Evolutionary conservation across 768 basidiomycete genomes (phyloP).

Genomic region (Phanerochaete carnosa): DNA sequence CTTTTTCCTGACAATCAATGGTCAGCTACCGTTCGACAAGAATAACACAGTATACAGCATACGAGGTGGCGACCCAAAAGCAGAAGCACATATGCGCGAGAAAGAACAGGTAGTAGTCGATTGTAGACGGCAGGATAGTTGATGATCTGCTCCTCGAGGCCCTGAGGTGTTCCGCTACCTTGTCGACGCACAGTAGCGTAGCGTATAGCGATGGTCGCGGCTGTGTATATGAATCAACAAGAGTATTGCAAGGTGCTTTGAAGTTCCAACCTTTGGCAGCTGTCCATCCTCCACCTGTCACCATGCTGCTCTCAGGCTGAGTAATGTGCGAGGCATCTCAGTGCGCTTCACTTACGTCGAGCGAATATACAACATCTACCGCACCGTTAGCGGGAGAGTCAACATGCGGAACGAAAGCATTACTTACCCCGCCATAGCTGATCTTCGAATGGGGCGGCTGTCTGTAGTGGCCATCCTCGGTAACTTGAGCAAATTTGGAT

Average conservation of each 20-base stretch:
- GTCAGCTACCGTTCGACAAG: neutral
- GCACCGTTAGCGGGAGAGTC: neutral
- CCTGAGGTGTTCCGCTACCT: constrained; percentile 46
- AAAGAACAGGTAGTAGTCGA: constrained; percentile 67
- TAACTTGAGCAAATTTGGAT: constrained; percentile 68
- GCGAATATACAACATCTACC: constrained; percentile 74
- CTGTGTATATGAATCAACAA: constrained; percentile 23
- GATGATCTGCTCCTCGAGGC: constrained; percentile 66
- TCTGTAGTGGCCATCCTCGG: constrained; percentile 59
- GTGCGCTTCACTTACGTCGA: constrained; percentile 42
- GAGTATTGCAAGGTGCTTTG: too few species aligned
- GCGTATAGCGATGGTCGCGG: constrained; percentile 62
- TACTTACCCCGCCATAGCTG: constrained; percentile 69
- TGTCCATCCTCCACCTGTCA: constrained; percentile 55
- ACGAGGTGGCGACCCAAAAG: constrained; percentile 60
- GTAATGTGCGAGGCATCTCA: neutral
- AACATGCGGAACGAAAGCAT: neutral
- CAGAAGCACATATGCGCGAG: constrained; percentile 68
- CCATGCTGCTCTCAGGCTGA: constrained; percentile 46
- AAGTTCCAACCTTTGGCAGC: constrained; percentile 55
- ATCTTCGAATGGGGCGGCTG: constrained; percentile 71
- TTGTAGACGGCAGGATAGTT: constrained; percentile 71
- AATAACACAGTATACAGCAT: constrained; percentile 15
- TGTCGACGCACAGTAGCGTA: constrained; percentile 74
- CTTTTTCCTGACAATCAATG: constrained; percentile 33